Evolutionary conservation across 495 filamentous ascomycete species (phyloP), one percentile per base, ranked within the genome.

Genomic region (Aspergillus saccharolyticus): DNA sequence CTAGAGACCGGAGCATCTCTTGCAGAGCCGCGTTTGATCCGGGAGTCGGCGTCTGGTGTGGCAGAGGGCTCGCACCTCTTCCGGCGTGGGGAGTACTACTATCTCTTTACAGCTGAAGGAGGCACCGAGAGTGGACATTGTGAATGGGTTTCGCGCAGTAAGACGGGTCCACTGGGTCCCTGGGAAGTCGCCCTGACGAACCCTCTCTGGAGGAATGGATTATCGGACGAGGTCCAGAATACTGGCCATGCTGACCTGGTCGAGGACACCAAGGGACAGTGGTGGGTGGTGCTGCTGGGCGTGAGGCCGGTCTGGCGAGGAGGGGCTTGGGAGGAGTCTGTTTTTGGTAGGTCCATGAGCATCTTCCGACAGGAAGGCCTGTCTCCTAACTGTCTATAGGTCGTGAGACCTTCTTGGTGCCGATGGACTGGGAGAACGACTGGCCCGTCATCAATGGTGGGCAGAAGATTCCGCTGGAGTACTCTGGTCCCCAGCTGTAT

Each of bases 51-150:
- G 17, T 79, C 77, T 0, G 68, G 75, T 0, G 77, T 75, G 4
- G 80, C 84, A 0, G 85, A 88, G 68, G 85, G 84, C 6, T 85
- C 86, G 1, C 86, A 87, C 53, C 71, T 89, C 30, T 86, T 85
- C 66, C 80, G 79, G 53, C 82, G 83, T 20, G 83, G 83, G 52
- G 80, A 74, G 0, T 87, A 80, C 66, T 88, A 86, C 63, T 89
- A 89, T 59, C 75, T 89, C 30, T 75, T 89, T 54, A 83, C 83
- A 7, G 85, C 85, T 0, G 85, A 89, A 72, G 85, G 84, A 0
- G 85, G 85, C 17, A 87, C 85, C 0, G 64, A 83, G 15, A 70
- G 77, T 74, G 60, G 81, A 62, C 48, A 84, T 82, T 70, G 80
- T 70, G 72, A 75, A 60, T 76, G 72, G 71, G 72, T 76, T 0